Evolutionary conservation across 768 basidiomycete genomes (phyloP).

Genomic region (Rossbeevera mucosa): DNA sequence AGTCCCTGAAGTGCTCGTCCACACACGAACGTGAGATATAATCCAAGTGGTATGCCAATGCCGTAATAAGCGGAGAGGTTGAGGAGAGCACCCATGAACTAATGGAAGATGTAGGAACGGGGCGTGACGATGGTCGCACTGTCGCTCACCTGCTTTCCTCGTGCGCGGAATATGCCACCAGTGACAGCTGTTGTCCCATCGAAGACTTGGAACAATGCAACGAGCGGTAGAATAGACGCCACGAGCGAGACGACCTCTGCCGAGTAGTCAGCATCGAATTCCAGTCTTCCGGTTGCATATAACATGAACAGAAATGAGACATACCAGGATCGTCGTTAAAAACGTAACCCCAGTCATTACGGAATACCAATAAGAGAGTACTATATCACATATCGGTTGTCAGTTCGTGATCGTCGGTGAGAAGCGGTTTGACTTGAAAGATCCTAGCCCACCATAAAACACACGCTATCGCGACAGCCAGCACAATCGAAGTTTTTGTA

Average conservation of each 20-base stretch:
- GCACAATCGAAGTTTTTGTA: slow-evolving; percentile 56
- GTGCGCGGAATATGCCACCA: slow-evolving; percentile 75
- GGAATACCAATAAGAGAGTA: slow-evolving; percentile 53
- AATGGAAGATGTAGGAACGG: neutral
- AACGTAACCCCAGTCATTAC: slow-evolving; percentile 63
- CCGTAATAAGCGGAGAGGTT: slow-evolving; percentile 66
- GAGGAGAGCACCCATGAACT: slow-evolving; percentile 72
- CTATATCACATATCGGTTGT: slow-evolving; percentile 30
- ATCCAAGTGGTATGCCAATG: slow-evolving; percentile 77
- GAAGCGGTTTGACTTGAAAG: neutral
- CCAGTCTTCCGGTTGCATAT: neutral
- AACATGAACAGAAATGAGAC: slow-evolving; percentile 6
- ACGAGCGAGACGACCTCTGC: slow-evolving; percentile 45
- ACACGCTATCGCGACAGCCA: slow-evolving; percentile 62
- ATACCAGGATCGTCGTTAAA: slow-evolving; percentile 68
- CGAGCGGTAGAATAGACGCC: slow-evolving; percentile 66
- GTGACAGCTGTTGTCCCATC: slow-evolving; percentile 70
- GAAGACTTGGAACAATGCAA: slow-evolving; percentile 80
- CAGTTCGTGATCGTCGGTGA: neutral
- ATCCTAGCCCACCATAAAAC: slow-evolving; percentile 51
- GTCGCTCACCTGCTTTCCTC: slow-evolving; percentile 62
- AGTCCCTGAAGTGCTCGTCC: slow-evolving; percentile 64
- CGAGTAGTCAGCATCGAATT: neutral
- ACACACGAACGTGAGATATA: slow-evolving; percentile 67
- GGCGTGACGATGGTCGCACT: neutral